Evolutionary conservation across 257 asterid species (phyloP).

Genomic region (Penstemon newberryi): DNA sequence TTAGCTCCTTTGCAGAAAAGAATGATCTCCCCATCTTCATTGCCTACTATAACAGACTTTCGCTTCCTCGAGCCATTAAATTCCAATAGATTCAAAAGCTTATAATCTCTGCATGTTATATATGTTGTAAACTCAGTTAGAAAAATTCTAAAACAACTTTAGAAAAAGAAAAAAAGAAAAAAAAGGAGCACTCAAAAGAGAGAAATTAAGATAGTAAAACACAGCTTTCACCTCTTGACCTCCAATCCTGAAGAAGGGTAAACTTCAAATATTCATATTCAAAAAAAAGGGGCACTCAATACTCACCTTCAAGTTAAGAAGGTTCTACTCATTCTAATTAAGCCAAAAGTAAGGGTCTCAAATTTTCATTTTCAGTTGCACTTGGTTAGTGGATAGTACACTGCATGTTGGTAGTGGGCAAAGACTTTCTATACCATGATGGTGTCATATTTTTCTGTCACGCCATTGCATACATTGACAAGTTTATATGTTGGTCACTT

Average conservation of each 20-base stretch:
- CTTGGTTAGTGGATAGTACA: too few relatives aligned
- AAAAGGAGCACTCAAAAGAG: not conserved
- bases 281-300: too few relatives aligned
- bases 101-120: conserved; percentile 46
- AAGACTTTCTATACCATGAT: too few relatives aligned
- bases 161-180: not conserved
- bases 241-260: conserved; percentile 46
- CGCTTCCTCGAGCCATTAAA: conserved; percentile 68
- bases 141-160: not conserved
- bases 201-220: not conserved
- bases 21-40: conserved; percentile 53
- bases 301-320: too few relatives aligned
- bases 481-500: too few relatives aligned
- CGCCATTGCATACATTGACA: too few relatives aligned
- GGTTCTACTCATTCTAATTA: too few relatives aligned
- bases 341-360: too few relatives aligned
- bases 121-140: not conserved
- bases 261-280: conserved; percentile 29
- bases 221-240: conserved; percentile 48
- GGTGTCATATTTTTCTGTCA: too few relatives aligned
- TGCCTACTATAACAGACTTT: conserved; percentile 66
- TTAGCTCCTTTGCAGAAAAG: conserved; percentile 82
- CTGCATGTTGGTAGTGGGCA: too few relatives aligned
- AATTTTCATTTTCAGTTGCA: too few relatives aligned
- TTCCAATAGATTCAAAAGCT: conserved; percentile 58